Evolutionary conservation across 169 alveolate species (phyloP).

Genomic region (Plasmodium ovale): DNA sequence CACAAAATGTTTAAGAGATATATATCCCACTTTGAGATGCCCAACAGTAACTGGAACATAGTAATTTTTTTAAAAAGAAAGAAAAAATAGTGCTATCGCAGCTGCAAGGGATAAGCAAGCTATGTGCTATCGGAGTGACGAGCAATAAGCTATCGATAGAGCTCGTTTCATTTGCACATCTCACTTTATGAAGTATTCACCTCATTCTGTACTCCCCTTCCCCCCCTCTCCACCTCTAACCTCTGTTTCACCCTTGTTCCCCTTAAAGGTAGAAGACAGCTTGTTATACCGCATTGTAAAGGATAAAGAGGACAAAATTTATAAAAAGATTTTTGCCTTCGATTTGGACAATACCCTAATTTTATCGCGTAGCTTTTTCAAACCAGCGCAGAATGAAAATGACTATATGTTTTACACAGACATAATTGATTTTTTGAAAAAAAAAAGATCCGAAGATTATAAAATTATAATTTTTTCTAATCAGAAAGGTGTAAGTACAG

Average conservation of each 20-base stretch:
- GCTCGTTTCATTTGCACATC: no score
- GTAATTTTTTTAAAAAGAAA: conserved; percentile 13
- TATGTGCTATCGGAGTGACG: no score
- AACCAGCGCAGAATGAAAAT: conserved; percentile 68
- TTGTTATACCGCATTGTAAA: conserved; percentile 57
- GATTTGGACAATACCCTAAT: conserved; percentile 67
- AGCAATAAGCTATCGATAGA: no score
- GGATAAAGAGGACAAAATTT: conserved; percentile 37
- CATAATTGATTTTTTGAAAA: conserved; percentile 56
- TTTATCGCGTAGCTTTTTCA: conserved; percentile 49
- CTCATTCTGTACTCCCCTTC: background rate
- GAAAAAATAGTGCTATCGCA: background rate
- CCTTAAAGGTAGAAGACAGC: conserved; percentile 55
- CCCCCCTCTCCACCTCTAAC: background rate
- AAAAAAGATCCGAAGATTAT: conserved; percentile 43
- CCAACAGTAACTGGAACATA: conserved; percentile 60
- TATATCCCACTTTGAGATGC: conserved; percentile 32
- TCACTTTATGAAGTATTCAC: background rate
- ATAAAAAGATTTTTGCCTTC: conserved; percentile 45
- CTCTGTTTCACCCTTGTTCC: background rate
- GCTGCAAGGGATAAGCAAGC: no score
- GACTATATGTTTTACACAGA: conserved; percentile 66
- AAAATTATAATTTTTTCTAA: conserved; percentile 63
- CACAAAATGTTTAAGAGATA: conserved; percentile 25
- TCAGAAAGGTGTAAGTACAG: conserved; percentile 71